phyloP scores from a whole-genome alignment of 2,329 filamentous ascomycete species.

The Scorias spongiosa region DNA sequence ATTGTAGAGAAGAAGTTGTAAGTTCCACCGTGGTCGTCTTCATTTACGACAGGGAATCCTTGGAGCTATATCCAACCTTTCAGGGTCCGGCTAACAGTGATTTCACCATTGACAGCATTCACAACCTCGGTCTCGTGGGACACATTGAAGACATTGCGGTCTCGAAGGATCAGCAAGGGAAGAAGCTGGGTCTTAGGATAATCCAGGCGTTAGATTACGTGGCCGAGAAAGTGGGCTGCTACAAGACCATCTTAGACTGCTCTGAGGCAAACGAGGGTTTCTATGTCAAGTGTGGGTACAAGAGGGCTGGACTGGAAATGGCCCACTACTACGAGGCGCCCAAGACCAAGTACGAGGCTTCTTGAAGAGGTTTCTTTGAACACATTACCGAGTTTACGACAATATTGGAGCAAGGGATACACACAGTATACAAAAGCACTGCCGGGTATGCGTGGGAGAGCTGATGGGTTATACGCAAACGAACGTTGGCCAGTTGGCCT shows the following conservation, averaged over 20 bases:
- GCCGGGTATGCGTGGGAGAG: no score
- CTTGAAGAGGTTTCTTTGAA: not conserved
- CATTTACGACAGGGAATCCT: not conserved
- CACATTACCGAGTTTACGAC: not conserved
- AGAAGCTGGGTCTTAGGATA: constrained; percentile 83
- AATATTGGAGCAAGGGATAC: no score
- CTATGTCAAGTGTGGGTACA: constrained; percentile 95
- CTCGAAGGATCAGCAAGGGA: constrained; percentile 86
- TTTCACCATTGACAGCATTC: constrained; percentile 37
- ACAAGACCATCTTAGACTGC: constrained; percentile 94
- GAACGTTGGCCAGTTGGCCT: no score
- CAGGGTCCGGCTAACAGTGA: not conserved
- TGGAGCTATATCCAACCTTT: no score
- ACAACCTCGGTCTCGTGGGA: constrained; percentile 67
- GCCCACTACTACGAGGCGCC: constrained; percentile 60
- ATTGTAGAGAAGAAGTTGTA: constrained; percentile 91
- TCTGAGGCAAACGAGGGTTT: constrained; percentile 93
- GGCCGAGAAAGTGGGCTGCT: constrained; percentile 78
- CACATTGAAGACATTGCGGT: constrained; percentile 98
- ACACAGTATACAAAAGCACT: no score
- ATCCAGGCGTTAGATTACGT: constrained; percentile 89
- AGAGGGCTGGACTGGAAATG: constrained; percentile 87
- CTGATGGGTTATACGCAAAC: no score
- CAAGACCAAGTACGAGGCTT: constrained; percentile 3
- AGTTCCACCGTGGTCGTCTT: constrained; percentile 18